A percentile compares a stretch with the other conserved stretches of the same genome.
Evolutionary conservation across 495 filamentous ascomycete genomes (phyloP).

Genomic region (Hypoxylon trugodes): DNA sequence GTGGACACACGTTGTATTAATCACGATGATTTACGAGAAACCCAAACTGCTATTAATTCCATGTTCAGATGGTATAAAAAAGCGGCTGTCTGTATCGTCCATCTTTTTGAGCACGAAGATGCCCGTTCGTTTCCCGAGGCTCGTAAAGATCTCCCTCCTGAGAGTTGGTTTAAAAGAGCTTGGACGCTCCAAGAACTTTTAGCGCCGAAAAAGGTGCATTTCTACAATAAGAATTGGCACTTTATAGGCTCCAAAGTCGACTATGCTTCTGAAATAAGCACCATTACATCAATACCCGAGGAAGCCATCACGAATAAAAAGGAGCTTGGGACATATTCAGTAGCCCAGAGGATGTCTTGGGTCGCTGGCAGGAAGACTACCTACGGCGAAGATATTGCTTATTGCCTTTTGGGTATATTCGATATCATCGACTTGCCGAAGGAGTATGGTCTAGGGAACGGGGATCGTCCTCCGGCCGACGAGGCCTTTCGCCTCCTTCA

Average conservation of each 20-base stretch:
- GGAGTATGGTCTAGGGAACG: slow-evolving; percentile 37
- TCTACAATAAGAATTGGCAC: slow-evolving; percentile 45
- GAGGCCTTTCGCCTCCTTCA: slow-evolving; percentile 39
- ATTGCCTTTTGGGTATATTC: slow-evolving; percentile 11
- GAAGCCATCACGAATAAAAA: too few relatives aligned
- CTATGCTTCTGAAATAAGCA: slow-evolving; percentile 32
- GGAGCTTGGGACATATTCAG: not conserved
- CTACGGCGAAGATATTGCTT: not conserved
- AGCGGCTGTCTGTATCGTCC: slow-evolving; percentile 42
- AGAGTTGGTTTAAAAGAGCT: slow-evolving; percentile 52
- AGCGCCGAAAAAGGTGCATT: slow-evolving; percentile 40
- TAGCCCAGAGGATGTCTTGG: slow-evolving; percentile 14
- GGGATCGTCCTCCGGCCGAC: too few relatives aligned
- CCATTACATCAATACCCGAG: slow-evolving; percentile 22
- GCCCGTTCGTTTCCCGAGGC: not conserved
- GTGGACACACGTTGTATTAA: slow-evolving; percentile 50
- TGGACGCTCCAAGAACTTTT: slow-evolving; percentile 57
- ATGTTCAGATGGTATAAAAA: slow-evolving; percentile 46
- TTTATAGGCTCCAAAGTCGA: slow-evolving; percentile 31
- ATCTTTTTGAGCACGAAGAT: slow-evolving; percentile 37
- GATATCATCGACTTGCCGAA: slow-evolving; percentile 18
- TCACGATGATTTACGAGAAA: slow-evolving; percentile 39
- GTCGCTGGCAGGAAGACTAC: slow-evolving; percentile 5
- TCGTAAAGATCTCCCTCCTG: too few relatives aligned
- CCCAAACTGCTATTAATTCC: slow-evolving; percentile 41